Evolutionary conservation across 345 rosid genomes (phyloP), one percentile per base, ranked within the genome.

Genomic region (Sisymbrium irio): DNA sequence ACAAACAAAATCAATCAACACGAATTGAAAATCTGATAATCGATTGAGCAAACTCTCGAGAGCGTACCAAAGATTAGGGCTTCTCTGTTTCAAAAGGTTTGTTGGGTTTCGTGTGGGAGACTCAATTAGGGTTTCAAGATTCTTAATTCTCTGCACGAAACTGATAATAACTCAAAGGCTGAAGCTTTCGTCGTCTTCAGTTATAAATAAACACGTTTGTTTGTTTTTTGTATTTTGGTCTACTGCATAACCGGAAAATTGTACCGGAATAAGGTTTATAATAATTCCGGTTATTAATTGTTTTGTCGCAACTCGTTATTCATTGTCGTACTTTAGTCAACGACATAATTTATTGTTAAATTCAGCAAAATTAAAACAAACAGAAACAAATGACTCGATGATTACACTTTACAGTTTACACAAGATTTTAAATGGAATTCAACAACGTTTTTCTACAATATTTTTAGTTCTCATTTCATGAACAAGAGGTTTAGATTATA

Each of bases 91-190:
- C 17, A 27, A 9, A 7, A 37, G 9, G 36, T 4, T 5, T 18
- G 33, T 7, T 30, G 42, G 25, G 15, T 54, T 44, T 46, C 47
- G 45, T 45, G 56, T 33, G 44, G 57, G 58, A 19, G 39, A 50
- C 69, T 50, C 14, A 28, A 72, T 62, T 51, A 28, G 69, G 76
- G 69, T 72, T 62, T 62, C 62, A 9, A 72, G 54, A 39, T 39
- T 19, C 19, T 0, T 12, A 62, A 62, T 39, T 39, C 51, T 11
- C 50, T 36, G 42, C 9, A 18, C 51, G 44, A 51, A 55, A 42
- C 51, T 42, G 15, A 69, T 68, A 68, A 71, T 20, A n/a, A n/a
- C 15, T 37, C 14, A 46, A 60, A 47, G 39, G 35, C 55, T 19
- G 44, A 69, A 30, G 9, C 41, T 33, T 55, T 41, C 40, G 62